Evolutionary conservation across 768 basidiomycete genomes (phyloP), one percentile per base, ranked within the genome.

Genomic region (Leccinum barrowsii): DNA sequence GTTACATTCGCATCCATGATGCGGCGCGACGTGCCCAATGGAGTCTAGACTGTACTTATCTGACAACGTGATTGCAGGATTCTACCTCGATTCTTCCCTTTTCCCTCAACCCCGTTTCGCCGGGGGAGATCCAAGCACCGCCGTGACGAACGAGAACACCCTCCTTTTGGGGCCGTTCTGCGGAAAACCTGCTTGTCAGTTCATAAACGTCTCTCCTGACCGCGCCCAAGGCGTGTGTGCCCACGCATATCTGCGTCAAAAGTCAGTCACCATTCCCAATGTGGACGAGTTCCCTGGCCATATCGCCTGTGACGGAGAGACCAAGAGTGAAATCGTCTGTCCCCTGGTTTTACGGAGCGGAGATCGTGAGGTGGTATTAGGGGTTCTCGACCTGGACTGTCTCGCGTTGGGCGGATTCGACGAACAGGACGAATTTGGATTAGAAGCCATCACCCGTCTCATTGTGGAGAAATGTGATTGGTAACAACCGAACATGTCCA

Each of bases 251-350:
- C 55, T 85, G 13, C 78, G 78, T 52, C 73, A 70, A 47, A 67
- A 76, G 62, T 83, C 87, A 0, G 54, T 92, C 5, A 65, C 93
- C n/a, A 92, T 97, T 1, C 74, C 77, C 19, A 82, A 95, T 59
- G 93, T 98, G 19, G 82, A 90, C 24, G 73, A 71, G 10, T 94
- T 94, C 68, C 92, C 92, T 1, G 94, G 95, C 0, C 96, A 98
- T 69, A 96, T 97, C 60, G 92, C 93, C 2, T 98, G 96, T 67
- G 94, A 98, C 64, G 90, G 86, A 21, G 85, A 87, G 54, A 96
- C 95, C 2, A 87, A 87, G 67, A 92, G 90, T 65, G 96, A 98
- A 71, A 85, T 98, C 52, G 94, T 97, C 22, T 76, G 89, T 52
- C 95, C 95, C 7, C 77, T 98, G 17, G 68, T 86, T 48, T 63